These are phyloP conservation scores for Seminavis robusta DNA, from an alignment of 108 stramenopile genomes.

Conservation along the genomic window DNA sequence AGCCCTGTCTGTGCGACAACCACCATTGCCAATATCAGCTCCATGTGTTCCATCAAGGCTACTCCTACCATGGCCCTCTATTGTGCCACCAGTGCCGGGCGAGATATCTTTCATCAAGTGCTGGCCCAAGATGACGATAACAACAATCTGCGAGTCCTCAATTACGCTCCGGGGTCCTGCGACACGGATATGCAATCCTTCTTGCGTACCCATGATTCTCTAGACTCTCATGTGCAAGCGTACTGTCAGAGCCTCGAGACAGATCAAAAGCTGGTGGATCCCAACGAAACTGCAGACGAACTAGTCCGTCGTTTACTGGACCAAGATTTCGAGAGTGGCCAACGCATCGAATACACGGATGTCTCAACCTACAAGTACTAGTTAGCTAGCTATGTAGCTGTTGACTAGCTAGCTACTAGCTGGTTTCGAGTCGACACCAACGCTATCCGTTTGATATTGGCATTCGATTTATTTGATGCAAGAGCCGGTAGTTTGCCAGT, in stretches of 20 bases:
- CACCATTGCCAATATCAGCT: constrained; percentile 45
- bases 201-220: constrained; percentile 20
- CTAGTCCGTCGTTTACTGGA: constrained; percentile 22
- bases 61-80: constrained; percentile 58
- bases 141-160: constrained; percentile 33
- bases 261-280: constrained; percentile 18
- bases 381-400: too few species aligned
- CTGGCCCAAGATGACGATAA: constrained; percentile 33
- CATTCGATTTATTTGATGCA: too few species aligned
- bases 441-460: too few species aligned
- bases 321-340: constrained; percentile 2
- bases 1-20: background rate
- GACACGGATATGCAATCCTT: constrained; percentile 47
- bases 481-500: too few species aligned
- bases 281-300: constrained; percentile 41
- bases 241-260: constrained; percentile 17
- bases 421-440: too few species aligned
- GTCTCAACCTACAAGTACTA: too few species aligned
- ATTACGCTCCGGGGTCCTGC: constrained; percentile 60
- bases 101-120: constrained; percentile 62
- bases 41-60: constrained; percentile 50
- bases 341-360: constrained; percentile 4
- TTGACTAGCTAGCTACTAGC: too few species aligned
- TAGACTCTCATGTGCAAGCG: constrained; percentile 26
- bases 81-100: constrained; percentile 53